Percentiles rank a stretch among this genome's conserved stretches.
Evolutionary conservation across 805 yeast genomes (phyloP).

Genomic region (Wickerhamiella parazyma): DNA sequence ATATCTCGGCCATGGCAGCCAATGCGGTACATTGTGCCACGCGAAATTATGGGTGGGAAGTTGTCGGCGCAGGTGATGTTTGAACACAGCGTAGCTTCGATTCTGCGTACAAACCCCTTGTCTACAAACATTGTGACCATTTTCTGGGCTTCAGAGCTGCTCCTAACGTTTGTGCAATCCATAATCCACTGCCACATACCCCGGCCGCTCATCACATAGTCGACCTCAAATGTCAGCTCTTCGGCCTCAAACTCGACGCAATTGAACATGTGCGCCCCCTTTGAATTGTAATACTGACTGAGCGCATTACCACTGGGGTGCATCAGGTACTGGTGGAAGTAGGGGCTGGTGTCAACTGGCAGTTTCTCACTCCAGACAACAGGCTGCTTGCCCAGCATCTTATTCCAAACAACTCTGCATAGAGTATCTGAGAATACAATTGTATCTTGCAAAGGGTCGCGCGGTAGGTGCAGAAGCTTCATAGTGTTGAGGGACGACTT

Average conservation of each 20-base stretch:
- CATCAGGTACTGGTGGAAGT: conserved; percentile 62
- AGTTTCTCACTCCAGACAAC: neutral
- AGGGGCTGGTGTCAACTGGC: conserved; percentile 30
- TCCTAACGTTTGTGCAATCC: conserved; percentile 72
- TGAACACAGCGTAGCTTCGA: conserved; percentile 11
- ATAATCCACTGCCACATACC: conserved; percentile 74
- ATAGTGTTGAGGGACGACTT: conserved; percentile 52
- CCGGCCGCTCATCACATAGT: conserved; percentile 56
- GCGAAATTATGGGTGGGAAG: conserved; percentile 7
- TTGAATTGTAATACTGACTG: conserved; percentile 61
- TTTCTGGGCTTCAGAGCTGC: conserved; percentile 19
- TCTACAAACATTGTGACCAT: conserved; percentile 20
- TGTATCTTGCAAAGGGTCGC: conserved; percentile 45
- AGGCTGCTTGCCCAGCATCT: conserved; percentile 51
- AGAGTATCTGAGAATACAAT: conserved; percentile 44
- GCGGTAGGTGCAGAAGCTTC: conserved; percentile 54
- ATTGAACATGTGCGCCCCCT: conserved; percentile 50
- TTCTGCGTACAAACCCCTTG: conserved; percentile 22
- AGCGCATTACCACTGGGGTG: conserved; percentile 82
- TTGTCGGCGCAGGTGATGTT: conserved; percentile 9
- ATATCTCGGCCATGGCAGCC: conserved; percentile 12
- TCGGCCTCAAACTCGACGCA: conserved; percentile 26
- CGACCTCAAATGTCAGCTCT: conserved; percentile 16
- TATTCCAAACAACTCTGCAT: conserved; percentile 47
- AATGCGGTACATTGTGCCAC: conserved; percentile 14